Base-by-base conservation (phyloP, 345 rosid genomes). In the Syzygium jambos region DNA sequence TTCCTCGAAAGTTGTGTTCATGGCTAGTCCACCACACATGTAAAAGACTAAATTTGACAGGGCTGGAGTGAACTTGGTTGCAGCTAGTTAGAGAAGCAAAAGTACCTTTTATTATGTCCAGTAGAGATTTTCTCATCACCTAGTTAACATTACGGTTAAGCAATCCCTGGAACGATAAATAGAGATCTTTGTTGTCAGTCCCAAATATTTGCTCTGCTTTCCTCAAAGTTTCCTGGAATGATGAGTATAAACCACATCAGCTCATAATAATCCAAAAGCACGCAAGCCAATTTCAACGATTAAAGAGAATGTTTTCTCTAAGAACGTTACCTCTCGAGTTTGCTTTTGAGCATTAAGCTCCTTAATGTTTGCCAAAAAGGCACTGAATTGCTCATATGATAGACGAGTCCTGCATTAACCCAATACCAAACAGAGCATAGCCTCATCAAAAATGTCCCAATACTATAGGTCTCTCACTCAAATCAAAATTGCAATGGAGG, bases 151-250 rank as follows among this genome's bases (percentile, higher is more conserved):
- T 94, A 73, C 95, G 96, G 89, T 90, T 92, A 89, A 97, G 94
- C 91, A 97, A 91, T 86, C 99, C 98, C 90, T 96, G 96, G 91
- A 97, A 97, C 25, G 93, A 95, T 53, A 94, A 34, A 86, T 92
- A 95, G 57, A 97, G 97, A 93, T 97, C 99, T 90, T 94, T 95
- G 93, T 94, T 94, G 9, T 97, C 98, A 11, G 90, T 90, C 89
- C 98, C 99, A 90, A 97, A 97, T 88, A 96, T 95, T 87, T 95
- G 98, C 87, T 95, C 99, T 34, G 99, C 98, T 90, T 95, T 97
- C 92, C 93, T 91, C 85, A 96, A 92, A 73, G 99, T 97, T 92
- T 97, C 99, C 99, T 96, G 92, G 59, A 80, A 53, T 46, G 38
- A 88, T 23, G 86, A 30, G 54, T 11, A 52, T 34, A 73, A 34